Percentiles rank a stretch among this genome's conserved stretches.
These are phyloP conservation scores for Colletotrichum sublineola DNA, from an alignment of 2,329 filamentous ascomycete species.

Conservation along the genomic window DNA sequence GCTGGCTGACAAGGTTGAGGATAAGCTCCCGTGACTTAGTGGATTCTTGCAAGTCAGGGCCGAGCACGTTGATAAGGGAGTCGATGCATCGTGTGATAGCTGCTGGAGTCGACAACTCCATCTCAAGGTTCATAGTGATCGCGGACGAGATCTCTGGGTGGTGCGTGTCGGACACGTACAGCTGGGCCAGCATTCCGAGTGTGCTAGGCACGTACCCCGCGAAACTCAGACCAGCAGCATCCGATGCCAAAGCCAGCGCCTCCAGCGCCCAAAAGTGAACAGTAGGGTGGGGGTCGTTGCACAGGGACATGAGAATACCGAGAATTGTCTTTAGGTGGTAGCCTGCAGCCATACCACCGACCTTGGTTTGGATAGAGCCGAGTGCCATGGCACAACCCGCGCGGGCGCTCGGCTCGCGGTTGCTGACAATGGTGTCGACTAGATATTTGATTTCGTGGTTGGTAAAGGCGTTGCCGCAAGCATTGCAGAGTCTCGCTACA, in stretches of 20 bases:
- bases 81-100: slow-evolving; percentile 91
- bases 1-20: slow-evolving; percentile 85
- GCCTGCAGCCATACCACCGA: slow-evolving; percentile 97
- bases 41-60: slow-evolving; percentile 93
- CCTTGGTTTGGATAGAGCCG: slow-evolving; percentile 92
- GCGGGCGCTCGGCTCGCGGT: slow-evolving; percentile 91
- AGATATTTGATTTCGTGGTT: slow-evolving; percentile 91
- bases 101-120: slow-evolving; percentile 84
- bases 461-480: slow-evolving; percentile 89
- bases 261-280: slow-evolving; percentile 98
- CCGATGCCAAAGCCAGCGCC: slow-evolving; percentile 86
- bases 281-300: slow-evolving; percentile 92
- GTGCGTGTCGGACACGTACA: slow-evolving; percentile 93
- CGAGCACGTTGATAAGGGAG: slow-evolving; percentile 95
- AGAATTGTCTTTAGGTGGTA: slow-evolving; percentile 97
- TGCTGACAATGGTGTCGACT: slow-evolving; percentile 93
- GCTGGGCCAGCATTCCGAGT: slow-evolving; percentile 91
- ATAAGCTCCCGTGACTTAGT: slow-evolving; percentile 93
- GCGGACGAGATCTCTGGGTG: slow-evolving; percentile 85
- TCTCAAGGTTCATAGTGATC: slow-evolving; percentile 90
- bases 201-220: slow-evolving; percentile 91
- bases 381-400: slow-evolving; percentile 95
- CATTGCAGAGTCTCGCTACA: slow-evolving; percentile 85
- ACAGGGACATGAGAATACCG: slow-evolving; percentile 97
- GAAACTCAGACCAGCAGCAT: slow-evolving; percentile 93